Conservation (phyloP, 768 basidiomycete species). For the Calocera cornea region DNA sequence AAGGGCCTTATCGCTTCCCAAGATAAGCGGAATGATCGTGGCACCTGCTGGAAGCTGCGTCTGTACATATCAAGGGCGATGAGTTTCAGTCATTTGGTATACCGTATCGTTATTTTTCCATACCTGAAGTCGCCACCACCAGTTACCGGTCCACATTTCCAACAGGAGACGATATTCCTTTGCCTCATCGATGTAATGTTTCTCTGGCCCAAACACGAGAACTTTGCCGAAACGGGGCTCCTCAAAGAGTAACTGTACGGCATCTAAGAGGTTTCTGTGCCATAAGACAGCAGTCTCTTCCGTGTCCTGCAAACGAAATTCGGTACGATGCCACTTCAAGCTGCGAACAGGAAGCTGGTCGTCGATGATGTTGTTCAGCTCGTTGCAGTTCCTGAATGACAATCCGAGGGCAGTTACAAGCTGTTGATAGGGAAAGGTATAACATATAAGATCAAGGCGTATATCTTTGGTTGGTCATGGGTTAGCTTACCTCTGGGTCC, state of each 20-base stretch:
- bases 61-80: constrained; percentile 5
- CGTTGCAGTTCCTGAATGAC: constrained; percentile 5
- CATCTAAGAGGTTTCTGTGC: neutral
- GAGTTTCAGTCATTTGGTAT: too few relatives aligned
- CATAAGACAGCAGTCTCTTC: neutral
- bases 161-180: neutral
- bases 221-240: neutral
- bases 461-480: neutral
- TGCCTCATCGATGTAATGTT: constrained; percentile 8
- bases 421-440: neutral
- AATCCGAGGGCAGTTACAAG: neutral
- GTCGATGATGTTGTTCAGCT: constrained; percentile 6
- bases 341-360: neutral
- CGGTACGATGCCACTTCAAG: neutral
- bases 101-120: neutral
- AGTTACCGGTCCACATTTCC: neutral
- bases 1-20: constrained; percentile 26
- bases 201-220: constrained; percentile 6
- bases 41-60: neutral
- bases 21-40: constrained; percentile 23
- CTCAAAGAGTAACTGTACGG: neutral
- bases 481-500: neutral
- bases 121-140: neutral
- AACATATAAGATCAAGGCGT: too few relatives aligned
- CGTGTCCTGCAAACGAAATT: neutral